Percentiles rank a stretch among this genome's conserved stretches.
phyloP scores from a whole-genome alignment of 2,329 filamentous ascomycete genomes.

The Dothistroma pini region DNA sequence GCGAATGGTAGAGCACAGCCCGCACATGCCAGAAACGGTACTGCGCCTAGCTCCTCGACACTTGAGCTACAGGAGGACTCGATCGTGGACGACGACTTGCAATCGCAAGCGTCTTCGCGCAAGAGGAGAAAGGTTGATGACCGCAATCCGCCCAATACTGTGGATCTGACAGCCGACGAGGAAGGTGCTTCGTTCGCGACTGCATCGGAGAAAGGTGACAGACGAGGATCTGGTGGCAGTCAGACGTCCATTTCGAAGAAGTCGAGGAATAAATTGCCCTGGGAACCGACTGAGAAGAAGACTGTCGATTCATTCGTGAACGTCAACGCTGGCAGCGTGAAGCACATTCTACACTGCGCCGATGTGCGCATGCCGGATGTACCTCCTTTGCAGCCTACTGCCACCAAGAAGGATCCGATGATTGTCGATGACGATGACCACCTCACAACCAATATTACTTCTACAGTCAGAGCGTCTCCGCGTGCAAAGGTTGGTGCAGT shows the following conservation, averaged over 20 bases:
- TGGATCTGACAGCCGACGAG: conserved; percentile 4
- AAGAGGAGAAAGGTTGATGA: background rate
- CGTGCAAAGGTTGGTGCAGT: background rate
- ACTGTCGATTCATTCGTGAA: background rate
- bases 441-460: background rate
- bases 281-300: background rate
- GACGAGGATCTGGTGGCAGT: background rate
- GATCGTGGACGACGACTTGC: background rate
- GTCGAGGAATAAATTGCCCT: background rate
- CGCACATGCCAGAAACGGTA: background rate
- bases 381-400: background rate
- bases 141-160: background rate
- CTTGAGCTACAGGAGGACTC: background rate
- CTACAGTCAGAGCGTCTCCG: background rate
- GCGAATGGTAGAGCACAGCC: background rate
- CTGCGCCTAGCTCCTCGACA: background rate
- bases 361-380: background rate
- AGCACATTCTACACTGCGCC: background rate
- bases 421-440: background rate
- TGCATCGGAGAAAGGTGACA: background rate
- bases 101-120: background rate
- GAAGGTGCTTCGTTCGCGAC: background rate
- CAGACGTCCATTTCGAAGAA: background rate
- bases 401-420: background rate
- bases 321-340: background rate